A percentile compares a stretch with the other conserved stretches of the same genome.
Conservation (phyloP, 352 stramenopile genomes). For the Lagenidium giganteum region DNA sequence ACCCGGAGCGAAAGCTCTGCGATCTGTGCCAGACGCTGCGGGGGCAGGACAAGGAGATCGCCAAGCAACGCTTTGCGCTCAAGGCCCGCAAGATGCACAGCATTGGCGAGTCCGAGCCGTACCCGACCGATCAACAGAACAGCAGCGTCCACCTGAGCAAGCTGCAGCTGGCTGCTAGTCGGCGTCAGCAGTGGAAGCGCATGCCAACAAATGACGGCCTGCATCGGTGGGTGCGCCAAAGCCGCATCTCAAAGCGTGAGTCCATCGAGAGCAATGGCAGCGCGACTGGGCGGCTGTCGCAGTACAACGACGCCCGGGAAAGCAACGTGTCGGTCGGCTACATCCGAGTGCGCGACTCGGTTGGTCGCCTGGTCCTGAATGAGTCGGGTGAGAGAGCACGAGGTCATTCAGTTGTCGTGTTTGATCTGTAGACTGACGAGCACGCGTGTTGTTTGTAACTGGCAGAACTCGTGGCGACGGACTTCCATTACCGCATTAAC, state of each 20-base stretch:
- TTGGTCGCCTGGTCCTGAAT: constrained; percentile 68
- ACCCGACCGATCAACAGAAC: constrained; percentile 9
- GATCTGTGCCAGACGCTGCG: constrained; percentile 78
- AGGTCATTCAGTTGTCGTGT: neutral
- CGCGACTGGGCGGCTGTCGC: constrained; percentile 29
- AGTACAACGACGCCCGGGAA: constrained; percentile 45
- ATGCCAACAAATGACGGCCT: constrained; percentile 71
- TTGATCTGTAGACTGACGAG: neutral
- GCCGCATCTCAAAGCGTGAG: constrained; percentile 24
- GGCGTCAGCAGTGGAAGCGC: constrained; percentile 69
- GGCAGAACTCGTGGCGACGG: constrained; percentile 66
- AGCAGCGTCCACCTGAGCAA: constrained; percentile 49
- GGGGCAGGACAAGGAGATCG: constrained; percentile 43
- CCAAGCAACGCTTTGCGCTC: constrained; percentile 21
- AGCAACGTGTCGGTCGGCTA: constrained; percentile 68
- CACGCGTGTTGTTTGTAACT: too few species aligned
- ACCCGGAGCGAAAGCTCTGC: constrained; percentile 75
- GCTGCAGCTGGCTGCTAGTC: constrained; percentile 64
- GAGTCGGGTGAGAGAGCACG: constrained; percentile 44
- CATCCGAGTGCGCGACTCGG: constrained; percentile 70
- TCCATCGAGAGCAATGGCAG: constrained; percentile 51
- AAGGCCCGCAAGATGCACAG: constrained; percentile 29
- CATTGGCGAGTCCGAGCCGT: constrained; percentile 41
- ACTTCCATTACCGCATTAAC: constrained; percentile 82
- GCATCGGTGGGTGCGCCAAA: constrained; percentile 65